A percentile compares a stretch with the other conserved stretches of the same genome.
Evolutionary conservation across 2,329 filamentous ascomycete species (phyloP).

Genomic region (Fusarium albidum): DNA sequence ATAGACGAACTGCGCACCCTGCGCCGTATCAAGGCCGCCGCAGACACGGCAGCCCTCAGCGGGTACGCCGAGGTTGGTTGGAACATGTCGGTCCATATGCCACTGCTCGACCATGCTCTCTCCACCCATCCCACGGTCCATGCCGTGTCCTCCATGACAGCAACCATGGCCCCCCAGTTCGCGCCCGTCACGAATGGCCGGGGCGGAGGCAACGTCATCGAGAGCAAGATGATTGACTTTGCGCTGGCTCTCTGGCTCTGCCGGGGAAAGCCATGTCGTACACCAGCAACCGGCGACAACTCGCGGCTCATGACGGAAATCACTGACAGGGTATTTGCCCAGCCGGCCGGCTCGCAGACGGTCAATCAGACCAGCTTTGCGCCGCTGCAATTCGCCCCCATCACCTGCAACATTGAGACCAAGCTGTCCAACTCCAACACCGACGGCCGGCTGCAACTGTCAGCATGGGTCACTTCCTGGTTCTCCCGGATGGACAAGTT

Average conservation of each 20-base stretch:
- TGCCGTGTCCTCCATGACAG: background rate
- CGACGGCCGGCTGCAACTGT: background rate
- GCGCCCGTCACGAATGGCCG: background rate
- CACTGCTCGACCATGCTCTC: background rate
- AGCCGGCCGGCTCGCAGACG: background rate
- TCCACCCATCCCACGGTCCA: background rate
- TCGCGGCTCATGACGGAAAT: background rate
- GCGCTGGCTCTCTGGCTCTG: background rate
- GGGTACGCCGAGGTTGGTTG: background rate
- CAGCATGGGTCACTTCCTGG: background rate
- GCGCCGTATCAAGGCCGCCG: background rate
- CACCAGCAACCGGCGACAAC: no score
- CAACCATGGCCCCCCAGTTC: background rate
- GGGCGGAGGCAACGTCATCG: background rate
- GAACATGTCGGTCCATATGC: slow-evolving; percentile 3
- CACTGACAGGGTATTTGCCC: background rate
- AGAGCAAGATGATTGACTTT: slow-evolving; percentile 1
- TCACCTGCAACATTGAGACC: slow-evolving; percentile 1
- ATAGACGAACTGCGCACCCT: background rate
- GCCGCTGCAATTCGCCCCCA: slow-evolving; percentile 2
- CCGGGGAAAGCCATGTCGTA: background rate
- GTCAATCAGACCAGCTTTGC: background rate
- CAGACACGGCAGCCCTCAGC: background rate
- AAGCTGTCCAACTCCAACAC: background rate
- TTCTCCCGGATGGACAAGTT: background rate